Evolutionary conservation across 495 filamentous ascomycete genomes (phyloP).

Genomic region (Amniculicola lignicola): DNA sequence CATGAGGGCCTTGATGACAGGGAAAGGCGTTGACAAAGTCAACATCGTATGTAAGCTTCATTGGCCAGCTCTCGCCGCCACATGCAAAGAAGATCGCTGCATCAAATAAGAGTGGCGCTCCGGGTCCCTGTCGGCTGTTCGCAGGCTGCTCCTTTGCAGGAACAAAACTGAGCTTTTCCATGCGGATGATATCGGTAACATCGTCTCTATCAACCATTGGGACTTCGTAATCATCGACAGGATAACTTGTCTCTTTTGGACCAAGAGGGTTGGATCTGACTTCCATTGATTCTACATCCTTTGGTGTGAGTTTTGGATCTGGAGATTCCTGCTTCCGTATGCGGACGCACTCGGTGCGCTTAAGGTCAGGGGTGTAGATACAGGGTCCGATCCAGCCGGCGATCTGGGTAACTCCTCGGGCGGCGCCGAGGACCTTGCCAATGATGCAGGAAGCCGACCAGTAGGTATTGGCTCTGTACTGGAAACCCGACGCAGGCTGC

Average conservation of each 20-base stretch:
- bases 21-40: constrained; percentile 64
- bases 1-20: constrained; percentile 66
- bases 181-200: constrained; percentile 58
- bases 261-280: constrained; percentile 64
- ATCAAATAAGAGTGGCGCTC: constrained; percentile 53
- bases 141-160: constrained; percentile 31
- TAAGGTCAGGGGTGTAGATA: constrained; percentile 57
- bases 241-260: constrained; percentile 53
- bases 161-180: constrained; percentile 59
- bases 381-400: constrained; percentile 66
- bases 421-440: constrained; percentile 63
- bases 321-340: constrained; percentile 53
- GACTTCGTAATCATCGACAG: constrained; percentile 60
- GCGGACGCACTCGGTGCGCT: constrained; percentile 59
- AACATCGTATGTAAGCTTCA: constrained; percentile 62
- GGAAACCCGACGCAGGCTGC: constrained; percentile 64
- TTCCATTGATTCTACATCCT: constrained; percentile 57
- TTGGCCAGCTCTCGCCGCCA: constrained; percentile 59
- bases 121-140: constrained; percentile 23
- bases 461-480: constrained; percentile 67
- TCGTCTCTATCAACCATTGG: constrained; percentile 51
- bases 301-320: constrained; percentile 47
- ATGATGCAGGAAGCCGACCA: constrained; percentile 67
- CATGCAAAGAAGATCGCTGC: constrained; percentile 66
- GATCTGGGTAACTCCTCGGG: constrained; percentile 40